Conservation (phyloP, 176 grass and related monocot genomes). For the Melocanna baccifera region DNA sequence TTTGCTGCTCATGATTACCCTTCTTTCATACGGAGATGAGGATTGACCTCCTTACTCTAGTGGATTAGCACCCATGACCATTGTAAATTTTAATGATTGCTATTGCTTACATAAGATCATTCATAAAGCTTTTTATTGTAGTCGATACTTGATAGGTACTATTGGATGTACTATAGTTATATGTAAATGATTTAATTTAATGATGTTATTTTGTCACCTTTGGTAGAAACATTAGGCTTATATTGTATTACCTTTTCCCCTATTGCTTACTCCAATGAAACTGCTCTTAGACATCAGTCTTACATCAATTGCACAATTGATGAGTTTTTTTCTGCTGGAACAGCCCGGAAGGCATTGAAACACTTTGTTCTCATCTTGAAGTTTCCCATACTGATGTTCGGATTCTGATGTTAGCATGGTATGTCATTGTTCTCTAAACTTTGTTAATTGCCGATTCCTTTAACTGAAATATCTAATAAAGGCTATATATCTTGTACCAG, state of each 20-base stretch:
- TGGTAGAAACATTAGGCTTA: background rate
- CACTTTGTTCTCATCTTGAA: conserved; percentile 78
- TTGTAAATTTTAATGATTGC: background rate
- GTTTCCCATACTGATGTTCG: conserved; percentile 96
- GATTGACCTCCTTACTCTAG: background rate
- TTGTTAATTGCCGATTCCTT: background rate
- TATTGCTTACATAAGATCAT: background rate
- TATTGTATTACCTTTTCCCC: background rate
- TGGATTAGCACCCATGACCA: background rate
- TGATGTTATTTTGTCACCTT: background rate
- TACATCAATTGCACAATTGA: background rate
- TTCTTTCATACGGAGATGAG: background rate
- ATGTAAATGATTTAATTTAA: background rate
- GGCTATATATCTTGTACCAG: conserved; percentile 37
- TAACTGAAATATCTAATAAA: conserved; percentile 27
- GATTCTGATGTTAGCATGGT: conserved; percentile 99
- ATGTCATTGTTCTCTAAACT: conserved; percentile 29
- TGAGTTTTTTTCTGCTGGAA: conserved; percentile 3
- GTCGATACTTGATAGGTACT: background rate
- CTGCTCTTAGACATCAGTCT: background rate
- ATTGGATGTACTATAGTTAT: background rate
- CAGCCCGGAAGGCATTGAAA: conserved; percentile 97
- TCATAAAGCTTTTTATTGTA: background rate
- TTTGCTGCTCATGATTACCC: conserved; percentile 6
- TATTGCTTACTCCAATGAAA: background rate